Conservation (phyloP, 73 alveolate genomes). For the Paramecium pentaurelia region DNA sequence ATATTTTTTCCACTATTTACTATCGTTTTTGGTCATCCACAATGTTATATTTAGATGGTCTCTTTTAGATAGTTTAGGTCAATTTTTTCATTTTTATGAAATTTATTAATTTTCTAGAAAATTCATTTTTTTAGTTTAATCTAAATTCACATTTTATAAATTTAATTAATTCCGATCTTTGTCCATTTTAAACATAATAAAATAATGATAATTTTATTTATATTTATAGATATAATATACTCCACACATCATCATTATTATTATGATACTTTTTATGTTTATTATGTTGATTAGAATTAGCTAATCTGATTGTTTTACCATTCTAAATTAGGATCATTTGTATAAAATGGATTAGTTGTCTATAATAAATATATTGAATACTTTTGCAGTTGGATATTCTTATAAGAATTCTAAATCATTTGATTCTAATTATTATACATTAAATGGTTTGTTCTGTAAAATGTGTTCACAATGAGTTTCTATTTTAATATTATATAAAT, state of each 20-base stretch:
- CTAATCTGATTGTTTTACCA: background rate
- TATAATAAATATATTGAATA: background rate
- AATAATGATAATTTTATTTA: background rate
- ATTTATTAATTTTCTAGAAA: background rate
- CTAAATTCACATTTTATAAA: background rate
- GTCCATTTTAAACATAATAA: background rate
- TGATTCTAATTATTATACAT: background rate
- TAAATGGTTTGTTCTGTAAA: background rate
- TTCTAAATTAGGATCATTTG: constrained; percentile 4
- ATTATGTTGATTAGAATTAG: background rate
- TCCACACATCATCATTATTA: background rate
- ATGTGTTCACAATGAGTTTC: constrained; percentile 7
- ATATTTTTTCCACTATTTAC: background rate
- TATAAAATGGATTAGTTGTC: constrained; percentile 11
- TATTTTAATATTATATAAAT: background rate
- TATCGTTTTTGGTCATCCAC: background rate
- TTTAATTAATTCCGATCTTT: background rate
- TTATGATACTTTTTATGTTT: background rate
- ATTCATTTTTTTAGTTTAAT: background rate
- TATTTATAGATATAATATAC: background rate
- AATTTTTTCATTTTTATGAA: background rate
- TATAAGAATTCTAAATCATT: background rate
- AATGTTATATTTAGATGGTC: background rate
- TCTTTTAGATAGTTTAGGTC: background rate
- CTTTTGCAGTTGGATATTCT: constrained; percentile 27